Conservation (phyloP, 2,329 filamentous ascomycete species). For the Claviceps sp. region DNA sequence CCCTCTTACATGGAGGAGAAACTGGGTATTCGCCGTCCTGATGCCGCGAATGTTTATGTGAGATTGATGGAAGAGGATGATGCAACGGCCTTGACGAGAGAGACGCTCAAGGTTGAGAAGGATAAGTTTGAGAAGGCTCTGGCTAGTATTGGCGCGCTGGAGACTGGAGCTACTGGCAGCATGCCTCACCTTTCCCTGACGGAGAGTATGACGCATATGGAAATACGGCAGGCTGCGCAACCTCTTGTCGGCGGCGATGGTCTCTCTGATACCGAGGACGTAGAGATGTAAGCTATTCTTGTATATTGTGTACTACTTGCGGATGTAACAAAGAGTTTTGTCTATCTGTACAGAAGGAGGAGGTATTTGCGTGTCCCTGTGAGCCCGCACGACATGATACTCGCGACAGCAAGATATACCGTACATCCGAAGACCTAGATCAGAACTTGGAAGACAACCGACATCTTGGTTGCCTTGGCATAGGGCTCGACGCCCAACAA, state of each 20-base stretch:
- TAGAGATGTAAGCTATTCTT: background rate
- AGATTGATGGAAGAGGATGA: conserved; percentile 36
- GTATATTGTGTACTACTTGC: too few species aligned
- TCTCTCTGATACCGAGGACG: background rate
- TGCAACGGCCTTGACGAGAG: conserved; percentile 26
- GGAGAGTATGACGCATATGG: conserved; percentile 10
- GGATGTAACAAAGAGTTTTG: too few species aligned
- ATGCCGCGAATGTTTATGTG: conserved; percentile 20
- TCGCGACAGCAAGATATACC: too few species aligned
- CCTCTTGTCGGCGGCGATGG: background rate
- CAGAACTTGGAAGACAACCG: too few species aligned
- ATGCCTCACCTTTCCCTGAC: conserved; percentile 3
- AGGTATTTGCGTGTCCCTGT: too few species aligned
- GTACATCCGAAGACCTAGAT: too few species aligned
- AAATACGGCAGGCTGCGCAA: conserved; percentile 6
- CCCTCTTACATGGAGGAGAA: conserved; percentile 29
- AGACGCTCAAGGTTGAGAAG: conserved; percentile 28
- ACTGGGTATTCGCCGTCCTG: conserved; percentile 25
- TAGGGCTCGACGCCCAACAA: too few species aligned
- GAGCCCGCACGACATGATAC: too few species aligned
- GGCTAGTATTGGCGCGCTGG: conserved; percentile 30
- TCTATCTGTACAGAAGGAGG: too few species aligned
- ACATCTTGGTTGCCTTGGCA: too few species aligned
- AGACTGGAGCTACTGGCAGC: conserved; percentile 17
- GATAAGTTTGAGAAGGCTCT: conserved; percentile 35